Evolutionary conservation across 2,329 filamentous ascomycete genomes (phyloP).

Genomic region (Colletotrichum cuscutae): DNA sequence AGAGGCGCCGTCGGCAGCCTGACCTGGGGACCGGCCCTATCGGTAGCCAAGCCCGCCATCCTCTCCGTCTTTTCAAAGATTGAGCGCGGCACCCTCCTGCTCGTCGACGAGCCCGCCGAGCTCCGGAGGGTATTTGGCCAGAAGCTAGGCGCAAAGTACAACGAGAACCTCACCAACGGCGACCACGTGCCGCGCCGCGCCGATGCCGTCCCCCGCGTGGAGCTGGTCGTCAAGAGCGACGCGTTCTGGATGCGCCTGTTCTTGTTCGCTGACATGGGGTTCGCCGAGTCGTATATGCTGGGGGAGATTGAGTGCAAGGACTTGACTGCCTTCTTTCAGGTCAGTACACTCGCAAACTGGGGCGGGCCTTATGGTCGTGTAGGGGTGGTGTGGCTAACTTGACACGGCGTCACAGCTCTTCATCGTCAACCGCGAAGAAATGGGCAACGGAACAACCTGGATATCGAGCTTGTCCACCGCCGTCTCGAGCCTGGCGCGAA

Average conservation of each 20-base stretch:
- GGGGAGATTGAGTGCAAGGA: conserved; percentile 75
- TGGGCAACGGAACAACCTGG: conserved; percentile 72
- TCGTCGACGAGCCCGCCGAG: conserved; percentile 58
- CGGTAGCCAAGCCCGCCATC: conserved; percentile 57
- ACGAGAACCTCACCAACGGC: conserved; percentile 48
- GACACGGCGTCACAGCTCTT: conserved; percentile 64
- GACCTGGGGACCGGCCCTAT: conserved; percentile 58
- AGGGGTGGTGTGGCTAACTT: conserved; percentile 30
- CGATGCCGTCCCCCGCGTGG: conserved; percentile 53
- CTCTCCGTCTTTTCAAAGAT: conserved; percentile 58
- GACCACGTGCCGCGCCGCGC: conserved; percentile 43
- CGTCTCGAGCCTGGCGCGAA: conserved; percentile 66
- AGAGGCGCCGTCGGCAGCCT: conserved; percentile 55
- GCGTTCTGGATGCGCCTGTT: conserved; percentile 77
- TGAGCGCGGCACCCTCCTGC: conserved; percentile 57
- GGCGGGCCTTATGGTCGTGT: no score
- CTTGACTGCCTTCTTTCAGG: conserved; percentile 75
- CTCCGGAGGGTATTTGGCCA: conserved; percentile 57
- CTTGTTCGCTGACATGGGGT: conserved; percentile 80
- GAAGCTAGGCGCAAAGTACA: conserved; percentile 51
- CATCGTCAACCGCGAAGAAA: conserved; percentile 72
- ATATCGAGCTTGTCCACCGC: conserved; percentile 68
- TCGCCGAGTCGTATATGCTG: conserved; percentile 79
- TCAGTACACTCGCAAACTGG: conserved; percentile 43
- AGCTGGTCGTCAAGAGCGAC: conserved; percentile 71